Conservation (phyloP, 495 filamentous ascomycete genomes). For the Penicillium steckii region DNA sequence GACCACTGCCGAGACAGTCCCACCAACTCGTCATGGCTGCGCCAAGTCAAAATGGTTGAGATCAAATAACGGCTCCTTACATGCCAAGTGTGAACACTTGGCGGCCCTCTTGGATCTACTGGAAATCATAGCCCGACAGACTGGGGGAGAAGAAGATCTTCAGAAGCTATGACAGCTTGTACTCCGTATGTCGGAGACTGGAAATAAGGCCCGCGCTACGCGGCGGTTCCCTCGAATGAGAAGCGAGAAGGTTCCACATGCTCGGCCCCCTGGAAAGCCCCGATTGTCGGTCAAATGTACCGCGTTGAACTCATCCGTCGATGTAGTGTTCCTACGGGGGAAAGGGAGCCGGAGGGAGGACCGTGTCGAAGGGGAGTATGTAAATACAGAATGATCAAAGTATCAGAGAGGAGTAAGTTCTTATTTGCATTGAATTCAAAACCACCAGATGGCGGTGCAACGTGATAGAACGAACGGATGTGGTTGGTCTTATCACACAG, state of each 20-base stretch:
- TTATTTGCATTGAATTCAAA: no score
- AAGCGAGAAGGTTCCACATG: conserved; percentile 7
- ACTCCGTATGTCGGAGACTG: conserved; percentile 17
- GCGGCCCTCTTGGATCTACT: conserved; percentile 1
- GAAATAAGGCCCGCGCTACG: conserved; percentile 9
- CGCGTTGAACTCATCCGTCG: conserved; percentile 19
- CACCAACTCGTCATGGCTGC: neutral
- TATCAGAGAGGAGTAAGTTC: no score
- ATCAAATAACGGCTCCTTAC: neutral
- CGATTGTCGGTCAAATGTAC: conserved; percentile 8
- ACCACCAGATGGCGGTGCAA: conserved; percentile 18
- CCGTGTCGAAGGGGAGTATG: neutral
- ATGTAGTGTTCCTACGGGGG: neutral
- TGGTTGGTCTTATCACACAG: conserved; percentile 40
- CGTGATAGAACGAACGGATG: conserved; percentile 25
- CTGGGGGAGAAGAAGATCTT: neutral
- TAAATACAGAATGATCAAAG: neutral
- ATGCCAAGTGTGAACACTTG: neutral
- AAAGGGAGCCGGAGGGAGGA: neutral
- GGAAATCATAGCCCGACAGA: neutral
- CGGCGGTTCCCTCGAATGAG: conserved; percentile 15
- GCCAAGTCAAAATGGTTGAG: neutral
- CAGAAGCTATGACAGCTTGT: conserved; percentile 11
- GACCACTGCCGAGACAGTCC: neutral
- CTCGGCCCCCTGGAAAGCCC: conserved; percentile 8